A percentile compares a stretch with the other conserved stretches of the same genome.
phyloP scores from a whole-genome alignment of 2,329 filamentous ascomycete species.

The Beauveria varroae region DNA sequence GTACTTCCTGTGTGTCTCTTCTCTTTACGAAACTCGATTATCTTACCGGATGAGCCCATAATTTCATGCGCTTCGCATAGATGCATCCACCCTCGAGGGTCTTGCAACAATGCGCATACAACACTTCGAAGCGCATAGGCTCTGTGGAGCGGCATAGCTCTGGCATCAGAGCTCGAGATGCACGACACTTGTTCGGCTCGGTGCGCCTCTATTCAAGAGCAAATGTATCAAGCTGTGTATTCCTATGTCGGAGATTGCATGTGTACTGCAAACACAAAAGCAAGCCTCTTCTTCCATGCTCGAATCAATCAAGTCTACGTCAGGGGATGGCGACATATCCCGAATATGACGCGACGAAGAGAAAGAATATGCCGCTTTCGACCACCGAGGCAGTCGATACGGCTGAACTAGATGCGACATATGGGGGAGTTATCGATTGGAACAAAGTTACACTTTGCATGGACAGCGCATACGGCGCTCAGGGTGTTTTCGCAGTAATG shows the following conservation, averaged over 20 bases:
- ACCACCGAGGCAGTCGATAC: background rate
- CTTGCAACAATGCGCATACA: constrained; percentile 2
- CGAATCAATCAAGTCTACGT: no score
- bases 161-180: background rate
- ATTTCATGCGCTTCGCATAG: background rate
- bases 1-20: background rate
- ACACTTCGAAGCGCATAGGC: background rate
- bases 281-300: background rate
- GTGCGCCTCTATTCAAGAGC: background rate
- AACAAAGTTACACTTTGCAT: background rate
- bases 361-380: background rate
- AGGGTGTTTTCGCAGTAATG: background rate
- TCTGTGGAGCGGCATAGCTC: background rate
- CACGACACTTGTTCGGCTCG: background rate
- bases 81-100: constrained; percentile 4
- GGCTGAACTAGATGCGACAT: background rate
- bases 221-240: no score
- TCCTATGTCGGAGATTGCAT: background rate
- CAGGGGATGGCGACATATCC: background rate
- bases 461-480: background rate
- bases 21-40: background rate
- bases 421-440: background rate
- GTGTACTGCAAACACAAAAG: background rate
- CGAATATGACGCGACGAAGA: background rate
- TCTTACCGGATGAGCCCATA: background rate